phyloP scores from a whole-genome alignment of 306 rosid genomes.

The apple (Malus domestica) region ASM211411v1 NC_041802.1:21244501-21245000 shows the following conservation, averaged over 20 bases:
- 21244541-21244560: slow-evolving; percentile 9
- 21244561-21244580: background rate
- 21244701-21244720: background rate
- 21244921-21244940: too few species aligned
- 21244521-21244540: background rate
- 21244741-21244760: background rate
- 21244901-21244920: too few species aligned
- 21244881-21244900: too few species aligned
- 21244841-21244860: too few species aligned
- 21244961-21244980: too few species aligned
- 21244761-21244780: background rate
- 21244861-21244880: too few species aligned
- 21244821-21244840: background rate
- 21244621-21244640: background rate
- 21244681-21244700: background rate
- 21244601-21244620: background rate
- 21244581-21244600: background rate
- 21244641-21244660: background rate
- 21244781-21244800: background rate
- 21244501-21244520: background rate
- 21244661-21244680: background rate
- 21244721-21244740: background rate
- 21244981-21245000: too few species aligned
- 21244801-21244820: background rate
- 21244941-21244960: too few species aligned